Conservation (phyloP, 306 rosid species). For the Urtica urens region DNA sequence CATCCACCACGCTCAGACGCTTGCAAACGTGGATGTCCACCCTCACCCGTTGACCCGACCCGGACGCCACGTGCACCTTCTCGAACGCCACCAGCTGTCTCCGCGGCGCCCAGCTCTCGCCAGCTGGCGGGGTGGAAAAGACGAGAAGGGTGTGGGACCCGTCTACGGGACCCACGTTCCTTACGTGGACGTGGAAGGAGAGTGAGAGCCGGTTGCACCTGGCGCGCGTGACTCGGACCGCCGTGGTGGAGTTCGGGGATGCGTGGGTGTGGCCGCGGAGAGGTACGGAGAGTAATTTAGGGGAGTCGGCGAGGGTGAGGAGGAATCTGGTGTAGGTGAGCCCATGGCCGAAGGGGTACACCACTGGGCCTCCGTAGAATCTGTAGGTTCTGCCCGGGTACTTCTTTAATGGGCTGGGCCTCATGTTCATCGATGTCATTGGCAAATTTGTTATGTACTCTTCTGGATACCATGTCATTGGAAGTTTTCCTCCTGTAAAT, state of each 20-base stretch:
- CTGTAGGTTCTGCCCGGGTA: conserved; percentile 87
- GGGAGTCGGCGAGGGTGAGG: conserved; percentile 42
- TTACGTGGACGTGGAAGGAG: conserved; percentile 41
- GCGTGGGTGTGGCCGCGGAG: conserved; percentile 38
- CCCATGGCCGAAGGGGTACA: conserved; percentile 76
- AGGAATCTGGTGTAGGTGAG: conserved; percentile 48
- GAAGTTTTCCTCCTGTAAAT: conserved; percentile 60
- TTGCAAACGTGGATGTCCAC: conserved; percentile 70
- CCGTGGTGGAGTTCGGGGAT: conserved; percentile 23
- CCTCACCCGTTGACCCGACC: conserved; percentile 29
- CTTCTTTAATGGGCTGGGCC: conserved; percentile 30
- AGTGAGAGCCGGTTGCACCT: conserved; percentile 48
- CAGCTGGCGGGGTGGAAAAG: conserved; percentile 41
- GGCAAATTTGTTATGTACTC: conserved; percentile 49
- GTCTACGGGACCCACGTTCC: conserved; percentile 52
- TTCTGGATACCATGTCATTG: conserved; percentile 89
- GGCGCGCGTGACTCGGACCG: conserved; percentile 72
- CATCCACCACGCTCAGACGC: conserved; percentile 62
- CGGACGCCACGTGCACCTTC: conserved; percentile 46
- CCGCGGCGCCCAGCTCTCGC: conserved; percentile 43
- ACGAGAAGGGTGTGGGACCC: conserved; percentile 65
- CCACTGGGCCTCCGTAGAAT: conserved; percentile 66
- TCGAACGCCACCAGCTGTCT: conserved; percentile 63
- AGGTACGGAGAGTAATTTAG: conserved; percentile 36
- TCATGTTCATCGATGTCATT: conserved; percentile 81